Percentiles rank a stretch among this genome's conserved stretches.
phyloP scores from a whole-genome alignment of 306 rosid species.

The Cicer judaicum region DNA sequence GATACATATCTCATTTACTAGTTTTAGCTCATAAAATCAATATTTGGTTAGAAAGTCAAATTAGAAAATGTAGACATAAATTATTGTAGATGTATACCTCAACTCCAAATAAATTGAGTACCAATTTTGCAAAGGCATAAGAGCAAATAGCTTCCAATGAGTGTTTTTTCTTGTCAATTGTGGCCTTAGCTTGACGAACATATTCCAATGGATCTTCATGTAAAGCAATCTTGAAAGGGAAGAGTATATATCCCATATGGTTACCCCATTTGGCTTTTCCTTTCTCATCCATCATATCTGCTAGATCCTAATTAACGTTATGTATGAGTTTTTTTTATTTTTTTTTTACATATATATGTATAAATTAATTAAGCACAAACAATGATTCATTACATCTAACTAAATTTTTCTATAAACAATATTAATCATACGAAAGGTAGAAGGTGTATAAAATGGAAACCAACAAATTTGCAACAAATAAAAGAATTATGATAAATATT shows the following conservation, averaged over 20 bases:
- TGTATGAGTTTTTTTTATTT: background rate
- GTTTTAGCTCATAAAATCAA: background rate
- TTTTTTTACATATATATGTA: background rate
- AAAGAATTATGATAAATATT: too few species aligned
- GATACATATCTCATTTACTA: background rate
- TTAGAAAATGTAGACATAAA: background rate
- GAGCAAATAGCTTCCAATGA: slow-evolving; percentile 61
- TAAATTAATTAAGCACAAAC: background rate
- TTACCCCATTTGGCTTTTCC: slow-evolving; percentile 74
- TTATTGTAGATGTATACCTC: slow-evolving; percentile 48
- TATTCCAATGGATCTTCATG: slow-evolving; percentile 61
- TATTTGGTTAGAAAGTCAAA: background rate
- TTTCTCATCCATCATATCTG: slow-evolving; percentile 69
- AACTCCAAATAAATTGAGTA: slow-evolving; percentile 50
- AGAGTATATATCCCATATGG: slow-evolving; percentile 52
- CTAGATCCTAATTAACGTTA: slow-evolving; percentile 52
- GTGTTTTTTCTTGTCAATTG: slow-evolving; percentile 61
- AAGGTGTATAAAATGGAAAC: background rate
- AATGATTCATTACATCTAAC: background rate
- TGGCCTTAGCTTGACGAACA: slow-evolving; percentile 61
- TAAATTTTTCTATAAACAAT: background rate
- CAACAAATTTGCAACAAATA: background rate
- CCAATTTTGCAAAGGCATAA: slow-evolving; percentile 29
- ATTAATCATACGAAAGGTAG: background rate
- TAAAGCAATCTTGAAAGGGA: slow-evolving; percentile 54